These are phyloP conservation scores for Beauveria australis DNA, from an alignment of 2,329 filamentous ascomycete genomes.

Conservation along the genomic window DNA sequence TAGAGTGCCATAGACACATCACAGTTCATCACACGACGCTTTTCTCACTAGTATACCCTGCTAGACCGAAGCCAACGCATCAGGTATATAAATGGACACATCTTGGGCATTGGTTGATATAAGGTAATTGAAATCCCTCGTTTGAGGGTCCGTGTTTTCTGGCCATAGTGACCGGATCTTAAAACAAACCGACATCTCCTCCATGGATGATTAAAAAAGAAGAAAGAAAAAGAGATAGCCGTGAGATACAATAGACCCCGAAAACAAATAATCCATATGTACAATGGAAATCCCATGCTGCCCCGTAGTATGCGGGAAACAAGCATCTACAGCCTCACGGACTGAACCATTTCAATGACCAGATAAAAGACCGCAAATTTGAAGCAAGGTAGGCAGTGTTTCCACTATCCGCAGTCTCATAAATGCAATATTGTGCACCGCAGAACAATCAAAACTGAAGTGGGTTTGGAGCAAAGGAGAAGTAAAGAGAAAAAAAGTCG, in stretches of 20 bases:
- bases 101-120: not conserved
- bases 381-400: not conserved
- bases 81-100: not conserved
- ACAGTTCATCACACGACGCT: not conserved
- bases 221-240: not conserved
- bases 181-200: not conserved
- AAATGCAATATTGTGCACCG: not conserved
- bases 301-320: conserved; percentile 1
- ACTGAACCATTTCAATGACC: not conserved
- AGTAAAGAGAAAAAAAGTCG: not conserved
- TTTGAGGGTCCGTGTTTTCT: not conserved
- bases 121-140: not conserved
- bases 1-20: not conserved
- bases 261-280: not conserved
- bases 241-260: not conserved
- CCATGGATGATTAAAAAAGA: not conserved
- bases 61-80: not conserved
- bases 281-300: not conserved
- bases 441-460: no score
- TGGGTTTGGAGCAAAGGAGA: not conserved
- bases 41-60: not conserved
- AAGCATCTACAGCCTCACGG: not conserved
- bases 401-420: not conserved
- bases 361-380: not conserved
- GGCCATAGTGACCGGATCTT: not conserved